phyloP scores from a whole-genome alignment of 345 rosid species.

The Capsella bursapastoris region DNA sequence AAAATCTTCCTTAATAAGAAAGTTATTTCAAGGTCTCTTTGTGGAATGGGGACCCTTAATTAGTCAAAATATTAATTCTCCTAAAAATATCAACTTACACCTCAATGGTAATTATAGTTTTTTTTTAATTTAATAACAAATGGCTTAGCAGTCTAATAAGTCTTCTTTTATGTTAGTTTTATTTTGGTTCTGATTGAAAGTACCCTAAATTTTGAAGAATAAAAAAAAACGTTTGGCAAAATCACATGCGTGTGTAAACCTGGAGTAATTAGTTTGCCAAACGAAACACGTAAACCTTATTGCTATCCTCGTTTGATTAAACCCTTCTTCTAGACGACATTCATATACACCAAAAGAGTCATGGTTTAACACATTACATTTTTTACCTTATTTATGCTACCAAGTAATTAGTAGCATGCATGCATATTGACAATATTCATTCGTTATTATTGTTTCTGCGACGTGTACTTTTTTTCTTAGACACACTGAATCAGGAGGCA shows the following conservation, averaged over 20 bases:
- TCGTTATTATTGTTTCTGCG: neutral
- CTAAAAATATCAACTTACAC: constrained; percentile 3
- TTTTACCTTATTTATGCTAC: neutral
- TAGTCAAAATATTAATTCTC: constrained; percentile 3
- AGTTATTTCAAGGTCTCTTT: constrained; percentile 38
- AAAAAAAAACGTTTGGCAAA: neutral
- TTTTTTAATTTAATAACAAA: neutral
- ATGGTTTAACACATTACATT: too few species aligned
- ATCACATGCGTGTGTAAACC: neutral
- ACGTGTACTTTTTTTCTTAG: neutral
- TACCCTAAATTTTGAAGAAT: constrained; percentile 1
- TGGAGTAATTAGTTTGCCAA: neutral
- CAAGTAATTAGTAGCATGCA: neutral
- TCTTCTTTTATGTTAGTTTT: neutral
- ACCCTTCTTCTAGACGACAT: neutral
- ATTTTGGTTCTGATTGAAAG: neutral
- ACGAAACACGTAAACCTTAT: constrained; percentile 18
- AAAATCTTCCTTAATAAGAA: constrained; percentile 40
- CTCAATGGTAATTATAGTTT: neutral
- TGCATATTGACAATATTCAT: neutral
- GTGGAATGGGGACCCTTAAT: constrained; percentile 34
- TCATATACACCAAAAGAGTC: too few species aligned
- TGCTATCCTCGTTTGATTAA: neutral
- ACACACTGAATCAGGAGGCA: neutral
- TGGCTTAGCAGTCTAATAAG: constrained; percentile 3